These are phyloP conservation scores for Suillus occidentalis DNA, from an alignment of 768 basidiomycete species.

Conservation along the genomic window DNA sequence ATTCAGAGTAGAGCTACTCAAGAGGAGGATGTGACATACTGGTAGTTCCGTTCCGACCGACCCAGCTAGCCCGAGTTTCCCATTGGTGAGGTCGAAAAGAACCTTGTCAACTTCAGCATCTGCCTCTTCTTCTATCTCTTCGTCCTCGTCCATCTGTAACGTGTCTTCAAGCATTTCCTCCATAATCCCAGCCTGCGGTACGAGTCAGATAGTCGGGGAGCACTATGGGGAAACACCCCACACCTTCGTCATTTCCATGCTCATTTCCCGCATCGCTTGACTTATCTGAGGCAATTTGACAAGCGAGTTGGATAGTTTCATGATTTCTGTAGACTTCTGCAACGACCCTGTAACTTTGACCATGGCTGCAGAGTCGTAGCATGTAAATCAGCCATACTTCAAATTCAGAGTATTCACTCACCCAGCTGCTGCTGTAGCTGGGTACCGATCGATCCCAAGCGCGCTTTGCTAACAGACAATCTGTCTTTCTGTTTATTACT, in stretches of 20 bases:
- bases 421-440: conserved; percentile 92
- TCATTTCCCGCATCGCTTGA: conserved; percentile 95
- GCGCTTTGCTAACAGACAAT: conserved; percentile 89
- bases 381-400: not conserved
- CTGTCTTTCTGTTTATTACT: conserved; percentile 94
- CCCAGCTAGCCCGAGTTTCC: conserved; percentile 88
- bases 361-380: conserved; percentile 61
- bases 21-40: conserved; percentile 45
- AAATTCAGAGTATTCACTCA: conserved; percentile 37
- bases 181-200: conserved; percentile 87
- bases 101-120: conserved; percentile 98
- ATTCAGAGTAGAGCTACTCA: conserved; percentile 8
- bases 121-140: conserved; percentile 94
- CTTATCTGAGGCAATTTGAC: conserved; percentile 91
- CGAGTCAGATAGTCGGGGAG: conserved; percentile 10
- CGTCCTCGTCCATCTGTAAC: conserved; percentile 89
- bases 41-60: conserved; percentile 70
- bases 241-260: conserved; percentile 99
- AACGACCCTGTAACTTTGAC: conserved; percentile 95
- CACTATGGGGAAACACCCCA: conserved; percentile 9
- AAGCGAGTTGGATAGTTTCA: conserved; percentile 95
- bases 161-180: conserved; percentile 98
- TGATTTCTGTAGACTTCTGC: conserved; percentile 97
- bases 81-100: conserved; percentile 91
- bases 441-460: conserved; percentile 84